phyloP scores from a whole-genome alignment of 768 basidiomycete genomes.

The Termitomyces sp. region DNA sequence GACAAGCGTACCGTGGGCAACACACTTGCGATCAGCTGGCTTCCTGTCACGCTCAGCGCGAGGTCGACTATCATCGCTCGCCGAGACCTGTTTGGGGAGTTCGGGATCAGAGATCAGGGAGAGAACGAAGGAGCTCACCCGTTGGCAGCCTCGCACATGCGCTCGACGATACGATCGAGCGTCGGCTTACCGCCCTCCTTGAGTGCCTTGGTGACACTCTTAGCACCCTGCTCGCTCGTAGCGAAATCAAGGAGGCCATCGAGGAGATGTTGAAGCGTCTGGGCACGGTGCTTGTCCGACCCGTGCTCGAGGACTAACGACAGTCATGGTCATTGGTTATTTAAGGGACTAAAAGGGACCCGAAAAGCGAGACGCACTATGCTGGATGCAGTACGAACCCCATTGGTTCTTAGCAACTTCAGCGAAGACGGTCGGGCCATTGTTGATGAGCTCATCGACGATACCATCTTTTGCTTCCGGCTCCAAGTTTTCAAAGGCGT shows the following conservation, averaged over 20 bases:
- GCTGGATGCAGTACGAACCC: slow-evolving; percentile 85
- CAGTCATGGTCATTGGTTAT: background rate
- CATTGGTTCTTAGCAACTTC: slow-evolving; percentile 85
- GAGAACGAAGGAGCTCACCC: slow-evolving; percentile 35
- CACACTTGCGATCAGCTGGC: slow-evolving; percentile 79
- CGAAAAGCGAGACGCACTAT: slow-evolving; percentile 46
- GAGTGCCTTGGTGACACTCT: slow-evolving; percentile 80
- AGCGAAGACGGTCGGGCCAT: slow-evolving; percentile 58
- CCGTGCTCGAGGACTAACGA: slow-evolving; percentile 71
- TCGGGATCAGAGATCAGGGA: background rate
- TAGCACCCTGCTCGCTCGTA: slow-evolving; percentile 81
- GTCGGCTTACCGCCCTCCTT: slow-evolving; percentile 81
- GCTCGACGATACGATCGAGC: slow-evolving; percentile 64
- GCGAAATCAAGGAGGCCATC: slow-evolving; percentile 74
- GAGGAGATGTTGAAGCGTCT: slow-evolving; percentile 78
- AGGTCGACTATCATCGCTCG: slow-evolving; percentile 85
- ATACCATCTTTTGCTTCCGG: slow-evolving; percentile 78
- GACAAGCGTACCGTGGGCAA: slow-evolving; percentile 56
- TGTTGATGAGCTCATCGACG: slow-evolving; percentile 75
- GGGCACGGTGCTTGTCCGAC: slow-evolving; percentile 63
- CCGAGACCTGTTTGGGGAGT: slow-evolving; percentile 34
- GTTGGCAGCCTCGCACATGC: slow-evolving; percentile 85
- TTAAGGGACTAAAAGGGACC: background rate
- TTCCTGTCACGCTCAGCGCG: slow-evolving; percentile 77
- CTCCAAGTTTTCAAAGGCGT: background rate